Base-by-base conservation (phyloP, 192 early-diverging fungal genomes). In the Coemansia sp. region DNA sequence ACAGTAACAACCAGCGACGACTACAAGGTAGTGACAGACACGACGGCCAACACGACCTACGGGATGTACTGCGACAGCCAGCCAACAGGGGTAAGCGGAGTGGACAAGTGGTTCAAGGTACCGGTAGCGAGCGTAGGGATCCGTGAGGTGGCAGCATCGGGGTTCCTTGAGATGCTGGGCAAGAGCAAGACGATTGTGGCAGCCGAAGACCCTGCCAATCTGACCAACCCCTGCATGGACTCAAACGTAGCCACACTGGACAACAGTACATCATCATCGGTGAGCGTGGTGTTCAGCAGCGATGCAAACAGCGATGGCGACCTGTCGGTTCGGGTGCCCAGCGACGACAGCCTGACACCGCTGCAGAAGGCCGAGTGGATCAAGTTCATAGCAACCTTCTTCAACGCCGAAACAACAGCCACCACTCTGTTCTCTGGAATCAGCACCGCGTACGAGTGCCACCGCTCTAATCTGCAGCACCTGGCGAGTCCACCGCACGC, bases 281-380 rank as follows among this genome's bases (percentile, higher is more conserved):
- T 68, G 27, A 59, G 59, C 23, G 66, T 79, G 20, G 50, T 79
- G 30, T 79, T 79, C 34, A 72, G 70, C 64, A 30, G 40, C 11
- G 37, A 61, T 15, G 61, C 67, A 3, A 27, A 22, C 28, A 71
- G 68, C 68, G 78, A 80, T 36, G 68, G 65, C 25, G 27, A 57
- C 34, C 40, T 38, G 31, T 65, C 82, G 8, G 67, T 74, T 28
- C 62, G 70, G 0, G 23, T 73, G n/a, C 64, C 82, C 2, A 59
- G 40, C 20, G 67, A 66, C 54, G 74, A 73, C 61, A 42, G 59
- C 9, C 61, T 75, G 19, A 47, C 55, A 15, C 70, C 73, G 2
- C 62, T 74, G 44, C 74, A 74, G 54, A 58, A 31, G n/a, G 74
- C 74, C 33, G 80, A 82, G 64, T 82, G 80, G 80, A 60, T 82